A percentile compares a stretch with the other conserved stretches of the same genome.
Conservation (phyloP, 306 rosid genomes). For the Heteromeles arbutifolia region DNA sequence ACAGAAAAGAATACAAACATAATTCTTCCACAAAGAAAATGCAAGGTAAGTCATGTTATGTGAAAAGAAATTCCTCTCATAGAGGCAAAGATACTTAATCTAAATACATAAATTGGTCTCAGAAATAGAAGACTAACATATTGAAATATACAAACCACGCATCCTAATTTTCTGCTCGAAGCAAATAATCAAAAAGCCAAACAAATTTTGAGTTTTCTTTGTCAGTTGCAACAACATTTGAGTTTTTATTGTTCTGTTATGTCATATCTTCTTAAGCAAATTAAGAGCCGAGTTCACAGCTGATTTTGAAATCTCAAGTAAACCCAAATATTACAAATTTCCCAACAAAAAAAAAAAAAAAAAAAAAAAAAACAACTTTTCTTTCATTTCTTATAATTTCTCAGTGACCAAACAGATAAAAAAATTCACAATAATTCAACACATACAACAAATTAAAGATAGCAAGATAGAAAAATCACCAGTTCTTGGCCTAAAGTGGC, state of each 20-base stretch:
- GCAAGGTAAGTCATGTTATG: neutral
- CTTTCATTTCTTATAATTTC: neutral
- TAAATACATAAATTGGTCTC: too few relatives aligned
- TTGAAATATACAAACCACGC: too few relatives aligned
- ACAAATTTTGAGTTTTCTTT: too few relatives aligned
- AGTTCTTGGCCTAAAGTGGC: conserved; percentile 96
- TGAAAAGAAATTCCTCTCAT: too few relatives aligned
- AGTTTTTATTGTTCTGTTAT: too few relatives aligned
- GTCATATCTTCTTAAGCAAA: too few relatives aligned
- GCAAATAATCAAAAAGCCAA: neutral
- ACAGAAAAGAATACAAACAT: neutral
- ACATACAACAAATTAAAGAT: neutral
- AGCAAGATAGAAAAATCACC: conserved; percentile 33
- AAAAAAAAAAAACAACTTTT: neutral
- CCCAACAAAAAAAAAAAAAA: too few relatives aligned
- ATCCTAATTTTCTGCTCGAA: neutral
- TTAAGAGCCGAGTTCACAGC: too few relatives aligned
- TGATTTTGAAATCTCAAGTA: too few relatives aligned
- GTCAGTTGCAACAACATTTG: neutral
- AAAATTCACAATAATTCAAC: neutral
- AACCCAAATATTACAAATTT: too few relatives aligned
- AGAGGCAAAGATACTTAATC: too few relatives aligned
- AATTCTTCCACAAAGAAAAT: neutral
- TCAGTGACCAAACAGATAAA: neutral
- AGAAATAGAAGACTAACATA: too few relatives aligned